A percentile compares a stretch with the other conserved stretches of the same genome.
Evolutionary conservation across 305 asterid species (phyloP).

Genomic region (Fraxinus angustifolia): DNA sequence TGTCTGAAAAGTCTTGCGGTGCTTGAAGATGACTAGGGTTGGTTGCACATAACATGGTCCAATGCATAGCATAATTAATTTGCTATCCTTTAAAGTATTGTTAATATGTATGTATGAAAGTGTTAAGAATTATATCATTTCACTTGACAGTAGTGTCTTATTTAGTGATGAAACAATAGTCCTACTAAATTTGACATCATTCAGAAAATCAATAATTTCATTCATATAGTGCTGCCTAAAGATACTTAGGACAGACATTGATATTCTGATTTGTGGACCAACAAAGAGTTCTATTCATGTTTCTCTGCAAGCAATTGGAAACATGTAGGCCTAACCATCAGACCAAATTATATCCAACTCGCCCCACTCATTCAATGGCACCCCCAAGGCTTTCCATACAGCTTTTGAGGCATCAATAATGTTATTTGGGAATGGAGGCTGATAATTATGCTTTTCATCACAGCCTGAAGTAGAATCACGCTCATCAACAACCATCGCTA

Average conservation of each 20-base stretch:
- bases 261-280: background rate
- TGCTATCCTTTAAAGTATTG: background rate
- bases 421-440: conserved; percentile 23
- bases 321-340: background rate
- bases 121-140: background rate
- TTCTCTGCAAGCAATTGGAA: background rate
- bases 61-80: conserved; percentile 13
- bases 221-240: background rate
- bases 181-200: background rate
- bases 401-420: conserved; percentile 25
- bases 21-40: conserved; percentile 31
- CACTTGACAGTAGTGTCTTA: background rate
- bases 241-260: background rate
- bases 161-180: background rate
- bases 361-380: background rate
- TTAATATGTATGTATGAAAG: background rate
- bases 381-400: background rate
- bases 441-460: conserved; percentile 11
- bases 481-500: background rate
- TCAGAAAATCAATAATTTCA: background rate
- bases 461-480: background rate
- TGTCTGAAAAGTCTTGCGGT: conserved; percentile 45
- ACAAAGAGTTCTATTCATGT: background rate
- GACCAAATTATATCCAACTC: conserved; percentile 4
- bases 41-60: conserved; percentile 26